A percentile compares a stretch with the other conserved stretches of the same genome.
These are phyloP conservation scores for Blastobotrys peoriensis DNA, from an alignment of 805 yeast genomes.

Conservation along the genomic window DNA sequence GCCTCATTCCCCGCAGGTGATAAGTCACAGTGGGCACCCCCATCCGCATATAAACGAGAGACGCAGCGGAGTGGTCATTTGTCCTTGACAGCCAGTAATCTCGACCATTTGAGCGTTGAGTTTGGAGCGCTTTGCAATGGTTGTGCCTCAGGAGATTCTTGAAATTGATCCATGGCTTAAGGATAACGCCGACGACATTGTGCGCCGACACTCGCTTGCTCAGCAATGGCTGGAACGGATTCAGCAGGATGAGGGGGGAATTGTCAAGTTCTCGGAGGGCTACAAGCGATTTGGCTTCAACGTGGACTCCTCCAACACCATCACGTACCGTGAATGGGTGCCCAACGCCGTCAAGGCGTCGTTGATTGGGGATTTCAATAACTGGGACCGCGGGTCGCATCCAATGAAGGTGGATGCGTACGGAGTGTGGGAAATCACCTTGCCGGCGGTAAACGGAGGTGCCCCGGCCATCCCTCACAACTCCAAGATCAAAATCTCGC, in stretches of 20 bases:
- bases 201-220: slow-evolving; percentile 60
- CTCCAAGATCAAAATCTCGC: slow-evolving; percentile 58
- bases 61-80: no score
- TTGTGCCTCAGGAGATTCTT: slow-evolving; percentile 33
- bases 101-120: no score
- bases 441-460: slow-evolving; percentile 52
- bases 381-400: slow-evolving; percentile 61
- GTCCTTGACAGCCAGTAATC: no score
- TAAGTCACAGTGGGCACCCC: no score
- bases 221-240: slow-evolving; percentile 56
- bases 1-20: no score
- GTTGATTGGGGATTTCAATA: slow-evolving; percentile 88
- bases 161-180: slow-evolving; percentile 80
- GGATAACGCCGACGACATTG: slow-evolving; percentile 65
- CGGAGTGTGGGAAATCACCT: slow-evolving; percentile 61
- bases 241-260: slow-evolving; percentile 54
- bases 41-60: no score
- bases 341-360: slow-evolving; percentile 76
- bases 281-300: slow-evolving; percentile 76
- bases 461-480: slow-evolving; percentile 72
- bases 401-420: slow-evolving; percentile 54
- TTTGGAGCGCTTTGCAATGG: no score
- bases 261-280: slow-evolving; percentile 66
- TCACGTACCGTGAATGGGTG: slow-evolving; percentile 76
- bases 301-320: slow-evolving; percentile 48